A percentile compares a stretch with the other conserved stretches of the same genome.
Evolutionary conservation across 306 rosid genomes (phyloP).

Genomic region (Neltuma alba): DNA sequence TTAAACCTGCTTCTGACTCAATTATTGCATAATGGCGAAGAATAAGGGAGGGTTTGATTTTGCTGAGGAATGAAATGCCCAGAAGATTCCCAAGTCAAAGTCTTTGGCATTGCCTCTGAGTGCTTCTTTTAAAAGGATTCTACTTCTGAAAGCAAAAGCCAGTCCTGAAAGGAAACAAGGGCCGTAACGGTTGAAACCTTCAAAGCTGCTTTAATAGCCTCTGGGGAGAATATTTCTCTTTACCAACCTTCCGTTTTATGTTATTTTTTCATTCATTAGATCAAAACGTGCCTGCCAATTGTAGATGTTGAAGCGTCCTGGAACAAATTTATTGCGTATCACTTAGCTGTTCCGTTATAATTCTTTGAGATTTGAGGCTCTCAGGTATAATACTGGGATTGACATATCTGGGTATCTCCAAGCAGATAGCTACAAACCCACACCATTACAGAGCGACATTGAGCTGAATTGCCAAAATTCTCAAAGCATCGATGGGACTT

Average conservation of each 20-base stretch:
- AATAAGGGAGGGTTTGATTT: conserved; percentile 42
- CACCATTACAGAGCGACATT: conserved; percentile 31
- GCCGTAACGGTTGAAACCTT: conserved; percentile 72
- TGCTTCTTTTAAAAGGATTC: conserved; percentile 54
- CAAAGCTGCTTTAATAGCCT: conserved; percentile 56
- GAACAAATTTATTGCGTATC: conserved; percentile 31
- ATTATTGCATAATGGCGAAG: conserved; percentile 18
- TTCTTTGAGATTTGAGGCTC: conserved; percentile 29
- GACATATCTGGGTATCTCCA: conserved; percentile 32
- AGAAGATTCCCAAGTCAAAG: conserved; percentile 42
- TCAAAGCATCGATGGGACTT: conserved; percentile 68
- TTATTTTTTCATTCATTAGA: conserved; percentile 36
- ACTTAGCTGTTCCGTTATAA: conserved; percentile 39
- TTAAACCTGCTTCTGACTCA: conserved; percentile 24
- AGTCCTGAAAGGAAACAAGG: conserved; percentile 24
- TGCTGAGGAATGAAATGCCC: conserved; percentile 49
- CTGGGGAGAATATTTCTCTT: conserved; percentile 42
- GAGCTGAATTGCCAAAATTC: conserved; percentile 41
- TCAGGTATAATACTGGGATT: conserved; percentile 11
- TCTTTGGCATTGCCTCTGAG: conserved; percentile 41
- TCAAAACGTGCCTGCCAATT: conserved; percentile 44
- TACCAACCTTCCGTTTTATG: conserved; percentile 33
- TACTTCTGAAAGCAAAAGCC: conserved; percentile 47
- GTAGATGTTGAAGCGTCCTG: conserved; percentile 34
- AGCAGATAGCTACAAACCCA: conserved; percentile 18